Percentiles rank a stretch among this genome's conserved stretches.
Conservation (phyloP, 129 eudicot species). For the Tagetes patula region DNA sequence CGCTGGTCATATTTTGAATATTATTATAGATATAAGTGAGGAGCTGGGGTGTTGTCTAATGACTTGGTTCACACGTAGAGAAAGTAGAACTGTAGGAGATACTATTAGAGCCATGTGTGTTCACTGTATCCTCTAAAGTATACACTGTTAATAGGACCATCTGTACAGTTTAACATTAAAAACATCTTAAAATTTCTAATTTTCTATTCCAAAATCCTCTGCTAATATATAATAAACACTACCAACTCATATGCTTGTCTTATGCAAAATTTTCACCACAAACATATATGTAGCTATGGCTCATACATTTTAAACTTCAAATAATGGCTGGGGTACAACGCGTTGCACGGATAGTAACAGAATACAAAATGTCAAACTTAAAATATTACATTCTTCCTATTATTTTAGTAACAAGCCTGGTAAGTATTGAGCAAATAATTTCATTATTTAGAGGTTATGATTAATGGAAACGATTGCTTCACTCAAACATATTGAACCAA, state of each 20-base stretch:
- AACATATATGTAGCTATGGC: not conserved
- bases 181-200: not conserved
- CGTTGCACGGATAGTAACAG: not conserved
- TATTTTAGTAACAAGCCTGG: not conserved
- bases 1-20: not conserved
- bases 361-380: not conserved
- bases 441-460: not conserved
- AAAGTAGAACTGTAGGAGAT: not conserved
- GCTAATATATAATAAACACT: not conserved
- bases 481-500: constrained; percentile 9
- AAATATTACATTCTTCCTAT: not conserved
- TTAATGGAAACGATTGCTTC: not conserved
- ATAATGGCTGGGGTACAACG: not conserved
- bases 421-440: not conserved
- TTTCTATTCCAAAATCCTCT: not conserved
- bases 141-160: not conserved
- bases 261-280: not conserved
- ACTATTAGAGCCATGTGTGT: not conserved
- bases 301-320: not conserved
- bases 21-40: not conserved
- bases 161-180: not conserved
- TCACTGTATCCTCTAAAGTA: not conserved
- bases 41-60: not conserved
- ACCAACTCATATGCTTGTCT: not conserved
- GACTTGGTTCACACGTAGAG: not conserved